phyloP scores from a whole-genome alignment of 768 basidiomycete species.

The Kwoniella sp. region DNA sequence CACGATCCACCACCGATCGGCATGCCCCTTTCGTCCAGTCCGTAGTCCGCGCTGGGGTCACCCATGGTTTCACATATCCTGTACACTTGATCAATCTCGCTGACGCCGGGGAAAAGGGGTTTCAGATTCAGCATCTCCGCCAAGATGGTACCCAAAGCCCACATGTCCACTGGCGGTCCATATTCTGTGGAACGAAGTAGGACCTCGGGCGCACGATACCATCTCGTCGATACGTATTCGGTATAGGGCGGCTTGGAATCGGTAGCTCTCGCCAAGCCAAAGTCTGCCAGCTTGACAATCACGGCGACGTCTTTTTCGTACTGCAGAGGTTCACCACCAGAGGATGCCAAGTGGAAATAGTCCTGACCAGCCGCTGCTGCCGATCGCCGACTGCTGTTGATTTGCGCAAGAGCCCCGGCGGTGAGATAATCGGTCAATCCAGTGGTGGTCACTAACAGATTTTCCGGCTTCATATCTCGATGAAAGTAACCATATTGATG shows the following conservation, averaged over 20 bases:
- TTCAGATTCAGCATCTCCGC: slow-evolving; percentile 93
- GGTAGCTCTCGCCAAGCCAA: slow-evolving; percentile 92
- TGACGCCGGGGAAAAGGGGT: slow-evolving; percentile 90
- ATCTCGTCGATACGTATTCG: slow-evolving; percentile 98
- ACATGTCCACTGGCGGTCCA: slow-evolving; percentile 97
- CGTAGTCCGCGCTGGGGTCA: slow-evolving; percentile 83
- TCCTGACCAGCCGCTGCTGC: slow-evolving; percentile 1
- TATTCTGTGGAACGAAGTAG: slow-evolving; percentile 88
- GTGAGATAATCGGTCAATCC: slow-evolving; percentile 89
- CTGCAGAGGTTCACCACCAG: slow-evolving; percentile 14
- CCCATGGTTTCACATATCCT: slow-evolving; percentile 91
- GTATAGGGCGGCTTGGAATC: slow-evolving; percentile 89
- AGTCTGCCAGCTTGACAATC: slow-evolving; percentile 97
- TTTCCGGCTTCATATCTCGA: slow-evolving; percentile 99
- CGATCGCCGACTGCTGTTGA: slow-evolving; percentile 30
- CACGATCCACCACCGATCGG: slow-evolving; percentile 84
- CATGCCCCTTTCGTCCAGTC: slow-evolving; percentile 69
- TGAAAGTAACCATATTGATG: slow-evolving; percentile 94
- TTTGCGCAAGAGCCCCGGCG: slow-evolving; percentile 67
- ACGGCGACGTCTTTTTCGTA: slow-evolving; percentile 89
- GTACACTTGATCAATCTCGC: slow-evolving; percentile 88
- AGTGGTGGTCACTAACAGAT: slow-evolving; percentile 95
- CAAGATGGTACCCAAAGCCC: slow-evolving; percentile 98
- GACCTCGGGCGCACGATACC: slow-evolving; percentile 99
- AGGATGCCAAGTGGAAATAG: background rate